Evolutionary conservation across 495 filamentous ascomycete species (phyloP), one percentile per base, ranked within the genome.

Genomic region (Annulohypoxylon maeteangense): DNA sequence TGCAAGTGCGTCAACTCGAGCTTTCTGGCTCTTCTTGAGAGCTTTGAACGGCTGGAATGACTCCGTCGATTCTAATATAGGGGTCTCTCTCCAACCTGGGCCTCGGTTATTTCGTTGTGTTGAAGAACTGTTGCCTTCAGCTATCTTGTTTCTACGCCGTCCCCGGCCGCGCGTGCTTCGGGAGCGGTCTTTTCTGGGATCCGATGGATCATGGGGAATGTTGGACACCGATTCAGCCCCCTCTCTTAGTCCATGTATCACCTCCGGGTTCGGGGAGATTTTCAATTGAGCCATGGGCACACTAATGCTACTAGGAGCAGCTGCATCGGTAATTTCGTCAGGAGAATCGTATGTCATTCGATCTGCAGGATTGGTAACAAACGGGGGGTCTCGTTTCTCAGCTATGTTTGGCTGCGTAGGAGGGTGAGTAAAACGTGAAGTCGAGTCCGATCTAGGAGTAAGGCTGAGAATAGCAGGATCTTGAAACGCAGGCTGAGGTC

Each of bases 61-160:
- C 23, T 80, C 87, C 10, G 79, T 82, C 31, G 81, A 88, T 78
- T 86, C 90, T 40, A 95, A 83, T 23, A 95, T 88, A 1, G 93
- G 92, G 18, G 93, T 95, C 74, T 95, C 87, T 68, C 92, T 86
- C 93, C 92, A 97, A 31, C 93, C 93, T 65, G 89, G 90, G 57
- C 81, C 86, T 67, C 82, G 86, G 7, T 80, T 76, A 1, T 74
- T 74, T 23, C 65, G 62, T 44, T 67, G 73, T 20, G 66, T 34
- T 4, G 67, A 62, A 7, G 65, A 67, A 7, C 55, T 68, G 38
- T 71, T 64, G 16, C 62, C 62, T n/a, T 42, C 57, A 16, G 18
- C 25, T 23, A 53, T 12, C 42, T 55, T 63, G n/a, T 61, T 51
- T 16, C 32, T 80, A 34, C 78, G 76, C 16, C 81, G 79, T 23